Evolutionary conservation across 2,329 filamentous ascomycete species (phyloP).

Genomic region (Hypoxylon sp.): DNA sequence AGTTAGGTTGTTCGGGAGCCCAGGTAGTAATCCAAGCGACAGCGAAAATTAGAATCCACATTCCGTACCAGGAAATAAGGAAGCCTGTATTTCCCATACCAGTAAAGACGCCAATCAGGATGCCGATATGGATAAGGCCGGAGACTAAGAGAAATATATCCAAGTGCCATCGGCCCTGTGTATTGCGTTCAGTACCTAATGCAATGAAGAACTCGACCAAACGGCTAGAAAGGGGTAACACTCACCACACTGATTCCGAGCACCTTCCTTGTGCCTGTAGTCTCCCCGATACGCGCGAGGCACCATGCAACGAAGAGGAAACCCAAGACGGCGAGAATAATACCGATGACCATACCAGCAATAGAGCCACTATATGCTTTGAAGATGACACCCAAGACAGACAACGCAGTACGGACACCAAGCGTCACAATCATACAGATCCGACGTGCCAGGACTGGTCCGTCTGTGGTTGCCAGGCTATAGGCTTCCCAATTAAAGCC

Average conservation of each 20-base stretch:
- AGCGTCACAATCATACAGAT: slow-evolving; percentile 27
- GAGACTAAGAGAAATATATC: slow-evolving; percentile 33
- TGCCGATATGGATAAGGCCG: slow-evolving; percentile 29
- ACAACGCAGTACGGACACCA: slow-evolving; percentile 27
- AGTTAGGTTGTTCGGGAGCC: slow-evolving; percentile 26
- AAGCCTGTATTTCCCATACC: slow-evolving; percentile 24
- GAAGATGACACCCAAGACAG: slow-evolving; percentile 28
- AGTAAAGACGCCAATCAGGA: slow-evolving; percentile 23
- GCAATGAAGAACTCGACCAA: background rate
- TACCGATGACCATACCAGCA: slow-evolving; percentile 29
- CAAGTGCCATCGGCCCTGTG: slow-evolving; percentile 30
- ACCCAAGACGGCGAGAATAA: slow-evolving; percentile 25
- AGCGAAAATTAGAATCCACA: slow-evolving; percentile 37
- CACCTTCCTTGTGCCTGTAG: slow-evolving; percentile 25
- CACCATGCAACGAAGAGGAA: slow-evolving; percentile 34
- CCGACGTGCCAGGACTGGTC: slow-evolving; percentile 16
- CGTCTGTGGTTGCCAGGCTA: slow-evolving; percentile 21
- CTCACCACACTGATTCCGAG: slow-evolving; percentile 26
- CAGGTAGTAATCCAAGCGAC: slow-evolving; percentile 35
- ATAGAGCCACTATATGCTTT: slow-evolving; percentile 25
- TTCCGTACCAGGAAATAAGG: slow-evolving; percentile 37
- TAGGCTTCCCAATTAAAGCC: slow-evolving; percentile 40
- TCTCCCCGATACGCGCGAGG: slow-evolving; percentile 33
- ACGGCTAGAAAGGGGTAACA: background rate
- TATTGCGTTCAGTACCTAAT: slow-evolving; percentile 20